Evolutionary conservation across 225 moss, liverwort and hornwort species (phyloP), one percentile per base, ranked within the genome.

Genomic region (Rhytidiadelphus loreus): DNA sequence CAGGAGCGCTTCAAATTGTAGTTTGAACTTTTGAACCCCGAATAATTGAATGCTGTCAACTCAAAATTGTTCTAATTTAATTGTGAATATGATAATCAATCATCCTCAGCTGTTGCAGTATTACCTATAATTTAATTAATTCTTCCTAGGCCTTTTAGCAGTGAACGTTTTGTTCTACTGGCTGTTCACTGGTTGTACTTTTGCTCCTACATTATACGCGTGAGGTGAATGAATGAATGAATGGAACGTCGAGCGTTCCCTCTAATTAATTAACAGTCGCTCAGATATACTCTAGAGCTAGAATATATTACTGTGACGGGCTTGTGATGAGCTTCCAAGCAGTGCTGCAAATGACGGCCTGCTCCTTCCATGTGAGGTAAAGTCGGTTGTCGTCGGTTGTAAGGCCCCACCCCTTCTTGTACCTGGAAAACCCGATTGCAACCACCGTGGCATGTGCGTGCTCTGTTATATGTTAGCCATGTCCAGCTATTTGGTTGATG

Each of bases 331-430:
- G 89, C 88, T 93, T 93, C 96, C 96, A 96, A 77, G 92, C 81
- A 82, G 95, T 93, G 63, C 90, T 90, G 89, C 91, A 94, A 88
- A 95, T 93, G 70, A 93, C 94, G 48, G 83, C 84, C 86, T 95
- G 94, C 64, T 93, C 84, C 90, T 93, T 95, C 94, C 93, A 96
- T 16, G 91, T 92, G 53, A 94, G 96, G 86, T 92, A 91, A 39
- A 95, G 82, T 73, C 92, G 82, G 61, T 84, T 88, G 66, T 92
- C 91, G 63, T 90, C 86, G 59, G 84, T 86, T 60, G 88, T 87
- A 25, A 92, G 89, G 4, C 92, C 91, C 95, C 96, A 96, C 29
- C 96, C 95, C 48, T 93, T 92, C 84, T 92, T 95, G 88, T 96
- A 93, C 80, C 94, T 94, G 91, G 53, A 68, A 86, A 37, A 66